Percentiles rank a stretch among this genome's conserved stretches.
phyloP scores from a whole-genome alignment of 495 filamentous ascomycete genomes.

The Choiromyces venosus region DNA sequence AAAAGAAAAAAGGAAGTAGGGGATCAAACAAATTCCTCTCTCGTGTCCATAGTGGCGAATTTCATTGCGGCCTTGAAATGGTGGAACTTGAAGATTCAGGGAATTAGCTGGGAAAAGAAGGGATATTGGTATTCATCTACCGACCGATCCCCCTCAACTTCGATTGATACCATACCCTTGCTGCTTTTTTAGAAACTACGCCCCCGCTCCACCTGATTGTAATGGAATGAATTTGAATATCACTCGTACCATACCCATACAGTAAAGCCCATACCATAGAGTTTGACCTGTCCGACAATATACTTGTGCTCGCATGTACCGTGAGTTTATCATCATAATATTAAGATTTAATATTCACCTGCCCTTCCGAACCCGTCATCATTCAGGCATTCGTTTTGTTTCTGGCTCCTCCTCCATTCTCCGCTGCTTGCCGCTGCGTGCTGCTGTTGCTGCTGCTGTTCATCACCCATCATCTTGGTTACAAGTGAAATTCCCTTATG shows the following conservation, averaged over 20 bases:
- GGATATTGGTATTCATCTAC: neutral
- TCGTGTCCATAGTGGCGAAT: neutral
- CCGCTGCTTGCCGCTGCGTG: neutral
- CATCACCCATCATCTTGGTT: neutral
- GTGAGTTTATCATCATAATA: neutral
- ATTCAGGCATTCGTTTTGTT: neutral
- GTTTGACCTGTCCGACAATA: neutral
- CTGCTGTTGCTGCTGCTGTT: neutral
- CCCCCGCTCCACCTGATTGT: neutral
- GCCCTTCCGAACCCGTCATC: constrained; percentile 3
- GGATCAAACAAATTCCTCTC: neutral
- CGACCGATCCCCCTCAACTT: constrained; percentile 2
- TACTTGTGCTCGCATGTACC: too few species aligned
- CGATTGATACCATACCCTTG: constrained; percentile 4
- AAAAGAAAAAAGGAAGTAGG: neutral
- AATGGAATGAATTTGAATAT: neutral
- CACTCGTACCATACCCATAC: neutral
- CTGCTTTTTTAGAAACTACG: neutral
- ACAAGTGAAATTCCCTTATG: neutral
- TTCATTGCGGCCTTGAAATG: neutral
- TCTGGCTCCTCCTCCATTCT: neutral
- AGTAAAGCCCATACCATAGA: neutral
- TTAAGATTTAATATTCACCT: neutral
- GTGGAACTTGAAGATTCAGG: neutral
- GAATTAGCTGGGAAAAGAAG: neutral